Base-by-base conservation (phyloP, 2,329 filamentous ascomycete species). In the Cytospora leucostoma region DNA sequence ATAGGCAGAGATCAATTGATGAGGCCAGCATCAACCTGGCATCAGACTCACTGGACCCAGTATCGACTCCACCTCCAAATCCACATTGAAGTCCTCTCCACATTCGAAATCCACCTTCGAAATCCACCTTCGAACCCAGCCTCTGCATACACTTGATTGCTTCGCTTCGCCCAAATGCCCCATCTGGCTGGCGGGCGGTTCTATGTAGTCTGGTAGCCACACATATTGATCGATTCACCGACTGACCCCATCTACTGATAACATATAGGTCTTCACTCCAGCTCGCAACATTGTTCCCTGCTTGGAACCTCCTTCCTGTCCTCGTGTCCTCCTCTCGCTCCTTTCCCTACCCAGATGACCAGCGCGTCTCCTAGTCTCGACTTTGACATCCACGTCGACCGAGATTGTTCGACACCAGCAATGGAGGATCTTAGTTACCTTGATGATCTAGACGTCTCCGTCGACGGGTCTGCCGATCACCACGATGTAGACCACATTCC, bases 301-400 rank as follows among this genome's bases (percentile, higher is more conserved):
- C 13, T 40, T 54, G 58, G 44, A 49, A 44, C 51, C 37, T 50
- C 40, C 51, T 52, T 32, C 35, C 19, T 50, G 40, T 54, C 7
- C 37, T 33, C 27, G 27, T 12, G 15, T 17, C 21, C 21, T 12
- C 35, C 47, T 32, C 44, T 19, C 3, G 4, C 4, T 4, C 27
- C 15, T 17, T 33, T 38, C 17, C 13, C 27, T 27, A 27, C 27
- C 27, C 49, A 33, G 54, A 61, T 59, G 54, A 37, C 50, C 51
- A 49, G 37, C 54, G 40, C 66, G 66, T 62, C 71, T 55, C 66
- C 68, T 21, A 75, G 80, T 65, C 68, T 74, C 67, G 76, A 82
- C 67, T 82, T 83, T 65, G 72, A 80, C 10, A 82, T 80, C 67
- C 78, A 80, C 74, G 74, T 80, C 69, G 80, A 84, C 69, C 71